Percentiles rank a stretch among this genome's conserved stretches.
Evolutionary conservation across 2,329 filamentous ascomycete genomes (phyloP).

Genomic region (Beauveria australis): DNA sequence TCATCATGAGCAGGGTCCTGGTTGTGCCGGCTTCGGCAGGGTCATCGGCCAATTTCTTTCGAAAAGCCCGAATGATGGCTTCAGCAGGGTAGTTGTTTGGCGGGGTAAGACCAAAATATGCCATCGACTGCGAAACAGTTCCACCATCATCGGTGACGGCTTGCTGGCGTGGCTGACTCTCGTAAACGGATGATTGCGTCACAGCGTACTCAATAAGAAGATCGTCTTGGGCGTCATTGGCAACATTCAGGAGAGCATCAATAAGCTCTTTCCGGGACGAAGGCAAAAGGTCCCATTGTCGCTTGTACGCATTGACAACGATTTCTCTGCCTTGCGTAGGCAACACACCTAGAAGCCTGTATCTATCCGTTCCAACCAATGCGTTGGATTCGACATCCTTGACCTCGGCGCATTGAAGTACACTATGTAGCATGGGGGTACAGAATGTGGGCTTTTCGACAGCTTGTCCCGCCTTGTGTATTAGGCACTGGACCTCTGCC

Average conservation of each 20-base stretch:
- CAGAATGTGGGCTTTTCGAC: conserved; percentile 24
- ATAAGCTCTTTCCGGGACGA: conserved; percentile 23
- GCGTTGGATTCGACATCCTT: conserved; percentile 18
- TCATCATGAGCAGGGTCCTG: conserved; percentile 25
- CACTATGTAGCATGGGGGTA: conserved; percentile 22
- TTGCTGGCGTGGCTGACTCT: conserved; percentile 26
- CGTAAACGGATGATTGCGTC: conserved; percentile 31
- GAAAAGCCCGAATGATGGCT: conserved; percentile 26
- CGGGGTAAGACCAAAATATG: conserved; percentile 26
- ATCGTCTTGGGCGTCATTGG: conserved; percentile 27
- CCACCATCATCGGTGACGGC: conserved; percentile 22
- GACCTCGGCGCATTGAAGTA: conserved; percentile 25
- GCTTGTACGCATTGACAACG: conserved; percentile 30
- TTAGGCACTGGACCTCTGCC: conserved; percentile 38
- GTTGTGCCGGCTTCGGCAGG: conserved; percentile 25
- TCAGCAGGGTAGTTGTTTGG: conserved; percentile 28
- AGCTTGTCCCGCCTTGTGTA: conserved; percentile 25
- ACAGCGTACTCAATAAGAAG: conserved; percentile 28
- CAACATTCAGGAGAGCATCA: conserved; percentile 25
- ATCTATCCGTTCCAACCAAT: conserved; percentile 25
- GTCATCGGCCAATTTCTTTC: conserved; percentile 24
- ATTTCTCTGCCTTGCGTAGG: conserved; percentile 27
- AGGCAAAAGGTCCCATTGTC: conserved; percentile 31
- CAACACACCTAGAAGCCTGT: conserved; percentile 29
- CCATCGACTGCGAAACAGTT: conserved; percentile 24